Conservation (phyloP, 2,329 filamentous ascomycete species). For the Rhytidhysteron rufulum region DNA sequence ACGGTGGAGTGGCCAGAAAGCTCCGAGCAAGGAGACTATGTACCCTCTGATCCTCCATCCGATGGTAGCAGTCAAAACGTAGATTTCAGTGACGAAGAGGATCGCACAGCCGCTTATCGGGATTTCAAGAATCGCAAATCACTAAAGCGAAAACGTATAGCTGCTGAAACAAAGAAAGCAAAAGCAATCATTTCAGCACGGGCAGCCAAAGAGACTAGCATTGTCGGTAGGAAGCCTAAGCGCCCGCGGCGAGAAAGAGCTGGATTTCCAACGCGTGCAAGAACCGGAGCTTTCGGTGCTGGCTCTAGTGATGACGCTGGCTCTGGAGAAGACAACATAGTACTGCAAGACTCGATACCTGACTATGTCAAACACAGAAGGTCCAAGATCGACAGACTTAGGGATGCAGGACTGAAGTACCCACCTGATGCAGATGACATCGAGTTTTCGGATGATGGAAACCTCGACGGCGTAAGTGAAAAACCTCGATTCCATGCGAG, state of each 20-base stretch:
- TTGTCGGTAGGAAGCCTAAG: constrained; percentile 34
- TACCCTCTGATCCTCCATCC: constrained; percentile 3
- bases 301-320: constrained; percentile 26
- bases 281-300: constrained; percentile 16
- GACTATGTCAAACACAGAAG: constrained; percentile 70
- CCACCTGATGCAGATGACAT: constrained; percentile 76
- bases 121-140: constrained; percentile 61
- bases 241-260: not conserved
- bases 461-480: constrained; percentile 59
- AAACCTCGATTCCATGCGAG: constrained; percentile 62
- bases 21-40: not conserved
- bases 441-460: constrained; percentile 69
- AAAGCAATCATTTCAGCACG: constrained; percentile 48
- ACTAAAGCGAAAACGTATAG: constrained; percentile 50
- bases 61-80: constrained; percentile 4
- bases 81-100: constrained; percentile 49
- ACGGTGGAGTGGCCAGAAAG: constrained; percentile 9
- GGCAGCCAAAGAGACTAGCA: constrained; percentile 38
- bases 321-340: constrained; percentile 49
- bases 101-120: constrained; percentile 54
- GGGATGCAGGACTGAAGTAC: constrained; percentile 66
- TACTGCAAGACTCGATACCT: constrained; percentile 61
- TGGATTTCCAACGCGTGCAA: not conserved
- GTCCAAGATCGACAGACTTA: constrained; percentile 64
- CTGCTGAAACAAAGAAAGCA: constrained; percentile 46